Evolutionary conservation across 75 land plant species (phyloP).

Genomic region (Chamaecyparis obtusa): DNA sequence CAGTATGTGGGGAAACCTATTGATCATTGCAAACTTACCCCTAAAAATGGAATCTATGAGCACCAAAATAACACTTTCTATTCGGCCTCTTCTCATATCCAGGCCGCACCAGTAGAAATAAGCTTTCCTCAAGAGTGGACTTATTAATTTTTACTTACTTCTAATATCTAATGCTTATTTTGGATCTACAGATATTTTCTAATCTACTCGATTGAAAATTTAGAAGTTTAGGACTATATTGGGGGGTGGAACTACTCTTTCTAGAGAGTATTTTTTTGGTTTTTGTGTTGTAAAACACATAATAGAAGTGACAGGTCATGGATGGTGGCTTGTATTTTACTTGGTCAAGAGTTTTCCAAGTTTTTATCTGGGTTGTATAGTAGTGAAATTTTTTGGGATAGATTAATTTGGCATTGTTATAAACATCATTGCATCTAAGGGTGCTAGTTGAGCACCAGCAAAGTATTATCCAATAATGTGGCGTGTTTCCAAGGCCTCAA

Average conservation of each 20-base stretch:
- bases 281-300: conserved; percentile 9
- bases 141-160: conserved; percentile 21
- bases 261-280: conserved; percentile 3
- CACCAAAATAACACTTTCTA: not conserved
- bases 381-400: not conserved
- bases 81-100: not conserved
- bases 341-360: conserved; percentile 2
- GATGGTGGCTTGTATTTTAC: conserved; percentile 10
- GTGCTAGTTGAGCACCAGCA: conserved; percentile 1
- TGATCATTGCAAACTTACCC: not conserved
- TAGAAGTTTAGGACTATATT: not conserved
- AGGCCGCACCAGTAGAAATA: conserved; percentile 16
- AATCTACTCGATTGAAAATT: conserved; percentile 1
- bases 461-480: conserved; percentile 10
- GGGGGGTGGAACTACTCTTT: not conserved
- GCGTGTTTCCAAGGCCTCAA: not conserved
- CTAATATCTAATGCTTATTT: conserved; percentile 5
- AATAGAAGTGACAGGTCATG: not conserved
- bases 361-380: not conserved
- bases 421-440: conserved; percentile 8
- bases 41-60: conserved; percentile 1
- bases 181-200: not conserved
- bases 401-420: conserved; percentile 10
- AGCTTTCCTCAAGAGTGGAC: conserved; percentile 62
- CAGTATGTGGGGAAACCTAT: not conserved